Conservation (phyloP, 1,284 basidiomycete species). For the Bjerkandera adusta region DNA sequence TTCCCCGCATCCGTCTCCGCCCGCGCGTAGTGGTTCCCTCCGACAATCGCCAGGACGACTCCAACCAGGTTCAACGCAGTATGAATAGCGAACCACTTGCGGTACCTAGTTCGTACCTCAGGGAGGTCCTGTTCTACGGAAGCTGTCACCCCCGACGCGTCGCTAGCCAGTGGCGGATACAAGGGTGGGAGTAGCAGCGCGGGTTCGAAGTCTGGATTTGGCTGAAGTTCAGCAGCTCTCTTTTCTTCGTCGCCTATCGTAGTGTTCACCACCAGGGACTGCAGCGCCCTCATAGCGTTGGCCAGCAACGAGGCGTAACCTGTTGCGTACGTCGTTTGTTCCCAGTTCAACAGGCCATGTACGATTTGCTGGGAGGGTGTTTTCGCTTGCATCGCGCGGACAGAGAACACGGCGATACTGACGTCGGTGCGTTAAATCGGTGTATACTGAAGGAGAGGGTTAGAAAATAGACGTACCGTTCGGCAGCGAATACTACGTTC, state of each 20-base stretch:
- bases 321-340: slow-evolving; percentile 29
- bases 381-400: slow-evolving; percentile 30
- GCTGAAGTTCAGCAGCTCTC: no score
- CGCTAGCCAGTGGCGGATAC: not conserved
- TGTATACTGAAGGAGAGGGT: not conserved
- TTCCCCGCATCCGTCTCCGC: slow-evolving; percentile 12
- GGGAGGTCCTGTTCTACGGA: no score
- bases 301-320: slow-evolving; percentile 29
- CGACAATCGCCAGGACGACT: slow-evolving; percentile 26
- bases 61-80: slow-evolving; percentile 27
- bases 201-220: no score
- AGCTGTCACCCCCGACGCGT: not conserved
- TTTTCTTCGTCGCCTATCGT: no score
- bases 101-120: no score
- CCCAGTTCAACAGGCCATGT: slow-evolving; percentile 27
- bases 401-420: slow-evolving; percentile 24
- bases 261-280: no score
- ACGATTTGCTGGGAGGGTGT: slow-evolving; percentile 17
- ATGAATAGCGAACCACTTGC: slow-evolving; percentile 7
- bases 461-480: slow-evolving; percentile 15
- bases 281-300: slow-evolving; percentile 25
- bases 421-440: not conserved
- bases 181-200: no score
- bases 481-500: slow-evolving; percentile 14
- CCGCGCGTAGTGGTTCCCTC: slow-evolving; percentile 24